A percentile compares a stretch with the other conserved stretches of the same genome.
phyloP scores from a whole-genome alignment of 1,139 yeast genomes.

The Hyphopichia buzzinii region DNA sequence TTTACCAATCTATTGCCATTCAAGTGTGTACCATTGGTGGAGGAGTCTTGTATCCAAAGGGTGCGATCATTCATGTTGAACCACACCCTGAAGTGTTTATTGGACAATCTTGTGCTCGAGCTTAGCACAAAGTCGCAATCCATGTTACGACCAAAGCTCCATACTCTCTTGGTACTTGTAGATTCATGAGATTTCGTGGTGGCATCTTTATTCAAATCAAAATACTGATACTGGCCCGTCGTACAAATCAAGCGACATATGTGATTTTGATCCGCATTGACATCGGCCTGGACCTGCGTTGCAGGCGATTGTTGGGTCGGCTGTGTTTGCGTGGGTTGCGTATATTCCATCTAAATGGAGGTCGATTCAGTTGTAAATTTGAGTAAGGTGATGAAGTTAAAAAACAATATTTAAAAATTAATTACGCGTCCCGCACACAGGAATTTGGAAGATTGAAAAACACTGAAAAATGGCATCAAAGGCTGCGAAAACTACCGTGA shows the following conservation, averaged over 20 bases:
- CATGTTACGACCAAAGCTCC: constrained; percentile 77
- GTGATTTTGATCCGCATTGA: constrained; percentile 23
- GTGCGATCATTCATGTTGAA: constrained; percentile 51
- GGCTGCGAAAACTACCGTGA: no score
- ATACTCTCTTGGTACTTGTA: constrained; percentile 37
- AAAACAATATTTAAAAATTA: no score
- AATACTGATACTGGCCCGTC: constrained; percentile 53
- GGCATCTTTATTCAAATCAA: constrained; percentile 33
- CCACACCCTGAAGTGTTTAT: constrained; percentile 75
- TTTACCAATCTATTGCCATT: constrained; percentile 73
- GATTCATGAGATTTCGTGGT: constrained; percentile 28
- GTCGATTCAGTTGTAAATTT: no score
- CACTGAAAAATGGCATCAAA: no score
- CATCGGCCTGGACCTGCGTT: constrained; percentile 29
- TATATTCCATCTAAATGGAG: constrained; percentile 20
- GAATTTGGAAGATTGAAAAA: no score
- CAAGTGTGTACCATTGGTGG: constrained; percentile 89
- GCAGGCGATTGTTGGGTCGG: constrained; percentile 60
- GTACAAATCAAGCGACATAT: constrained; percentile 63
- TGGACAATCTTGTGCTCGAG: constrained; percentile 69
- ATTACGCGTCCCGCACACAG: neutral
- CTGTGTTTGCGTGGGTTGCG: constrained; percentile 62
- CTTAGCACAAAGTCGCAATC: constrained; percentile 64
- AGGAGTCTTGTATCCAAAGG: constrained; percentile 64
- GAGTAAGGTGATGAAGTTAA: no score